Evolutionary conservation across 2,329 filamentous ascomycete species (phyloP), one percentile per base, ranked within the genome.

Genomic region (Neocucurbitaria cava): DNA sequence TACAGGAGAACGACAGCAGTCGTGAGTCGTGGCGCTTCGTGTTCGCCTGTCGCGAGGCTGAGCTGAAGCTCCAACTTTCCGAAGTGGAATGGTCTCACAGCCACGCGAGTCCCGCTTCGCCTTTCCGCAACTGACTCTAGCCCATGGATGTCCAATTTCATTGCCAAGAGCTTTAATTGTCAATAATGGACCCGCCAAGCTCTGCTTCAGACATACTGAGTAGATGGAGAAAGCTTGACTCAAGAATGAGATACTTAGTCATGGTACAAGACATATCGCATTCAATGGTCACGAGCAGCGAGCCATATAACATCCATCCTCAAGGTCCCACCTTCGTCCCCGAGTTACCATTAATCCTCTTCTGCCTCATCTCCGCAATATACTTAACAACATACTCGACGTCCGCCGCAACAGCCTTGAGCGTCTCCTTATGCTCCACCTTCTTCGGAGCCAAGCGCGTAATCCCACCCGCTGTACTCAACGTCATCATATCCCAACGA

Each of bases 401-500:
- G 20, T 40, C 38, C n/a, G 11, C 21, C 24, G 38, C 38, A 9
- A 40, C n/a, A 4, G 38, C 38, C 20, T 40, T 40, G 18, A 40
- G 38, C 3, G 38, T 40, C 11, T 24, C 38, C 1, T 21, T 40
- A 11, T 23, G 38, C 21, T 40, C 21, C 20, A 40, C 21, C 13
- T 21, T 20, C 21, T 40, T 23, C 15, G 38, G 38, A 13, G 38
- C 38, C 10, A 45, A 33, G 17, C 17, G 28, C 9, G 65, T 58
- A 7, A 64, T 43, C 0, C 90, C 90, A 49, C 82, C 81, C 0
- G 90, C 90, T 71, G 93, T 85, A 54, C 87, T 89, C 10, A 87
- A 84, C 9, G 90, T 93, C 8, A 86, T 89, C 89, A 94, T 93
- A 53, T 88, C 79, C 90, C 90, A 95, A 73, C 89, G 87, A 45